Evolutionary conservation across 23 red algal species (phyloP).

Genomic region (Pyropia haitanensis): DNA sequence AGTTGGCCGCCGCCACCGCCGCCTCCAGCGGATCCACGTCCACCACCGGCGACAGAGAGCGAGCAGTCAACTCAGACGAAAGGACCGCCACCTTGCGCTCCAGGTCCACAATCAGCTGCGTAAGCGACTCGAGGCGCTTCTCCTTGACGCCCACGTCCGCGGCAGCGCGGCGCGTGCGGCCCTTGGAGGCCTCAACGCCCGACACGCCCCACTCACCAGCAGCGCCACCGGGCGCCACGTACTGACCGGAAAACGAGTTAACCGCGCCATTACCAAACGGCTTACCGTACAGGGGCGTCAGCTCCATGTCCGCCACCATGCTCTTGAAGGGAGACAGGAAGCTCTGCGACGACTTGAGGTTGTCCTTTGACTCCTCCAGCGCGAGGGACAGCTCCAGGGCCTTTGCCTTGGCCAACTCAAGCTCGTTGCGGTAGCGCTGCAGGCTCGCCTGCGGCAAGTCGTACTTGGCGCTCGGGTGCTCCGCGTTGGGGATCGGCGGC

Average conservation of each 20-base stretch:
- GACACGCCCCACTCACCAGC: constrained; percentile 23
- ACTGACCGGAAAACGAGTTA: constrained; percentile 36
- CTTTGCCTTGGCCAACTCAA: constrained; percentile 35
- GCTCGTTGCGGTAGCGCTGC: constrained; percentile 34
- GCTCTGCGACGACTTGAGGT: constrained; percentile 13
- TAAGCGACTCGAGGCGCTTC: constrained; percentile 35
- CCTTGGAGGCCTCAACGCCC: constrained; percentile 23
- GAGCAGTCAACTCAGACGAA: constrained; percentile 15
- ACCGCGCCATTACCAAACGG: constrained; percentile 37
- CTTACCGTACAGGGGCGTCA: constrained; percentile 48
- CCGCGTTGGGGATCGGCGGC: constrained; percentile 46
- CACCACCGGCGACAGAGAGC: constrained; percentile 15
- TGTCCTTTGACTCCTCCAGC: constrained; percentile 32
- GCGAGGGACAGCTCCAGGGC: constrained; percentile 32
- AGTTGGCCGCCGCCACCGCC: background rate
- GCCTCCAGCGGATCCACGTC: constrained; percentile 14
- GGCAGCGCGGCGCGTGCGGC: constrained; percentile 32
- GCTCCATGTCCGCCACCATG: constrained; percentile 44
- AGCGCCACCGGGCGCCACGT: constrained; percentile 8
- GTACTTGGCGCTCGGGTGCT: constrained; percentile 52
- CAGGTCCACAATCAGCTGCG: constrained; percentile 50
- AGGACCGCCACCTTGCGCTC: constrained; percentile 23
- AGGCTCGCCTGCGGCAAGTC: constrained; percentile 26
- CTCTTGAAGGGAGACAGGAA: constrained; percentile 32
- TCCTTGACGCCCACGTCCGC: constrained; percentile 25